Conservation (phyloP, 2,329 filamentous ascomycete species). For the Diaporthe caulivora region DNA sequence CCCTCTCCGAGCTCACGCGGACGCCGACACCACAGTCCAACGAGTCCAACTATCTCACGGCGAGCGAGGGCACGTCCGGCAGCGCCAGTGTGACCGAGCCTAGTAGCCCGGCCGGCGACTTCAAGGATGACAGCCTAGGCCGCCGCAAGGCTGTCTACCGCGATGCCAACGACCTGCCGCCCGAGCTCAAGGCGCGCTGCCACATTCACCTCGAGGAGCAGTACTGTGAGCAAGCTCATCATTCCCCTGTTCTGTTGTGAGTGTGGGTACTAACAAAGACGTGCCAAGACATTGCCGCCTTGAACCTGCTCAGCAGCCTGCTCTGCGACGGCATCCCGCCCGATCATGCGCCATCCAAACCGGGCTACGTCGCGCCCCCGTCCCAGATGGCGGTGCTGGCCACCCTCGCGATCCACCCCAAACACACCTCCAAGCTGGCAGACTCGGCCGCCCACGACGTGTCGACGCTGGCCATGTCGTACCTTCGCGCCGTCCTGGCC, state of each 20-base stretch:
- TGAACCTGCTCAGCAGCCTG: conserved; percentile 74
- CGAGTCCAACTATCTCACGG: conserved; percentile 31
- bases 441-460: conserved; percentile 72
- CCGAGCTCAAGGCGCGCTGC: conserved; percentile 74
- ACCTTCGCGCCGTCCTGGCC: conserved; percentile 75
- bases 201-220: conserved; percentile 82
- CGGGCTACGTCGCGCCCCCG: conserved; percentile 75
- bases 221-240: conserved; percentile 54
- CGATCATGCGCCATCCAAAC: conserved; percentile 45
- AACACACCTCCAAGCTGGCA: conserved; percentile 79
- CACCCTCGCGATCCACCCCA: conserved; percentile 86
- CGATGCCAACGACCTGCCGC: conserved; percentile 67
- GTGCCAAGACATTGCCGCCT: conserved; percentile 64
- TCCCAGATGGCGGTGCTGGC: conserved; percentile 82
- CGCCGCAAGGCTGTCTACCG: conserved; percentile 56
- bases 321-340: conserved; percentile 64
- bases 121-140: background rate
- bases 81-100: conserved; percentile 34
- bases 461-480: conserved; percentile 74
- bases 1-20: conserved; percentile 43
- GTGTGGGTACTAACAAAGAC: background rate
- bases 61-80: conserved; percentile 27
- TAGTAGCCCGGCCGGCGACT: conserved; percentile 42
- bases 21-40: conserved; percentile 41
- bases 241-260: background rate